A percentile compares a stretch with the other conserved stretches of the same genome.
Evolutionary conservation across 108 stramenopile species (phyloP).

Genomic region (Conticribra weissflogii): DNA sequence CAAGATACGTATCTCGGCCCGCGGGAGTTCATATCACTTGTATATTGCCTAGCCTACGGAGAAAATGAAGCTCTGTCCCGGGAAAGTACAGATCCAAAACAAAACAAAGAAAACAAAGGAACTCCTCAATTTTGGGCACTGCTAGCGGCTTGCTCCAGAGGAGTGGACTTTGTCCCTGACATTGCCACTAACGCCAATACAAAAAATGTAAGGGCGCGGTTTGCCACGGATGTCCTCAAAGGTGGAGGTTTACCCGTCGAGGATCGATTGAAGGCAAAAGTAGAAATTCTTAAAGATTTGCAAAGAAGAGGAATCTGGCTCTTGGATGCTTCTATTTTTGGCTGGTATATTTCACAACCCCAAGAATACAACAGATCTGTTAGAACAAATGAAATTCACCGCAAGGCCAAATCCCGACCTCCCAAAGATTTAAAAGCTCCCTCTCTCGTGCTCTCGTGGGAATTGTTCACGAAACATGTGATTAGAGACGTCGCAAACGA

Average conservation of each 20-base stretch:
- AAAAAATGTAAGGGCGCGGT: slow-evolving; percentile 13
- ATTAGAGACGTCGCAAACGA: slow-evolving; percentile 43
- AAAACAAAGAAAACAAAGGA: too few relatives aligned
- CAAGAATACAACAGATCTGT: slow-evolving; percentile 31
- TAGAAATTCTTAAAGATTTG: slow-evolving; percentile 37
- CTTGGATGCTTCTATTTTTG: slow-evolving; percentile 47
- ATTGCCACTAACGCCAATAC: slow-evolving; percentile 3
- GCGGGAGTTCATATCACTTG: slow-evolving; percentile 35
- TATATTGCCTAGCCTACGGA: slow-evolving; percentile 50
- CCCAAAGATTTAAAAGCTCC: slow-evolving; percentile 46
- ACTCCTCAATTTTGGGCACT: slow-evolving; percentile 56
- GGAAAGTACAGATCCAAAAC: slow-evolving; percentile 11
- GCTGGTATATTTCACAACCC: slow-evolving; percentile 48
- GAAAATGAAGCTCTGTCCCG: slow-evolving; percentile 28
- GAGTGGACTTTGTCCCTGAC: slow-evolving; percentile 28
- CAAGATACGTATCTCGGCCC: slow-evolving; percentile 32
- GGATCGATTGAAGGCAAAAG: slow-evolving; percentile 42
- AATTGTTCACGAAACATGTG: slow-evolving; percentile 52
- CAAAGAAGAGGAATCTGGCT: slow-evolving; percentile 49
- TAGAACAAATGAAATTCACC: slow-evolving; percentile 34
- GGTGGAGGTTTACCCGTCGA: slow-evolving; percentile 25
- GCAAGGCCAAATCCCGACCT: slow-evolving; percentile 34
- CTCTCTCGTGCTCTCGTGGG: slow-evolving; percentile 32
- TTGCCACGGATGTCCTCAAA: slow-evolving; percentile 48
- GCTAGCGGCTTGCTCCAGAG: slow-evolving; percentile 44